Base-by-base conservation (phyloP, 2,329 filamentous ascomycete species). In the Aspergillus novoparasiticus region DNA sequence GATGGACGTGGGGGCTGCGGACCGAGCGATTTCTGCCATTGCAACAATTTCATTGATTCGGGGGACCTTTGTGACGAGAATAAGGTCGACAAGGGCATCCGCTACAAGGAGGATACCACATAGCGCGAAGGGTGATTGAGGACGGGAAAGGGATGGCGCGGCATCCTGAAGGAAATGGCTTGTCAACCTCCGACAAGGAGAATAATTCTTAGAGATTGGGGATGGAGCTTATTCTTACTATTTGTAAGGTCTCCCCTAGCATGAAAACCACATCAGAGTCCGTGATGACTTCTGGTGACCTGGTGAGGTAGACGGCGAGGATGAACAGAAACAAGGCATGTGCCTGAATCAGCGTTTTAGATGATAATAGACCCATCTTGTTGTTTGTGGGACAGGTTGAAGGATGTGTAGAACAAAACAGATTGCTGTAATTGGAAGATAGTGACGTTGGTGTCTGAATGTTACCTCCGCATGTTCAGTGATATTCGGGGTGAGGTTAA, bases 271-370 rank as follows among this genome's bases (percentile, higher is more conserved):
- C 78, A 58, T 90, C 88, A 72, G 96, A 92, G 73, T 94, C 90
- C 56, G 91, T 88, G 71, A 97, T 84, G 50, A 86, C 84, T 65
- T 82, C 80, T 6, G 94, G 94, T 63, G 85, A 89, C 48, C 87
- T 90, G 71, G 96, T 84, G 80, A 97, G 90, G 82, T 95, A 92
- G 79, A 90, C 93, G 71, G 89, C 93, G 56, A 95, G 83, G 6
- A 91, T 92, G 68, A 97, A 79, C 80, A 97, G 92, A 82, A 95
- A 93, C 75, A 96, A 86, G 70, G 90, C 91, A 70, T 97, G 82
- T 58, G 88, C 89, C 70, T 91, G 90, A 71, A 97, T 90, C 77
- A 97, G 89, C 10, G 90, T 92, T 74, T 86, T 90, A 64, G 89
- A 89, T 2, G 92, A 93, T 73, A 97, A 85, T 76, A 96, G 83